These are phyloP conservation scores for Phytopythium litorale DNA, from an alignment of 352 stramenopile species.

Conservation along the genomic window DNA sequence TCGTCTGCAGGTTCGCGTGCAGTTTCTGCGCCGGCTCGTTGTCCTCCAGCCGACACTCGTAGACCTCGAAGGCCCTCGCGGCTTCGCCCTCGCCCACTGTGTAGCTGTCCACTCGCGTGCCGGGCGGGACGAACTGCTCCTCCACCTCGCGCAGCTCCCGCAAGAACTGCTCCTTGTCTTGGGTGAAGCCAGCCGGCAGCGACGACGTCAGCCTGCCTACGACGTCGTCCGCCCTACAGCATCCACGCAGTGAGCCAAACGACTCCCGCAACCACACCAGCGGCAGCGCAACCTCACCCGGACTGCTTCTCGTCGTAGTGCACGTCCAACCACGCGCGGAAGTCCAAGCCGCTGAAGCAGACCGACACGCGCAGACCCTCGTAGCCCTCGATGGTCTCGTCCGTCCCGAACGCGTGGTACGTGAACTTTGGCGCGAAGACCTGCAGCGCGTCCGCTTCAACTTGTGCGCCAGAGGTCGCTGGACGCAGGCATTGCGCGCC, in stretches of 20 bases:
- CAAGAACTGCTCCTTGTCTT: constrained; percentile 39
- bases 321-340: constrained; percentile 51
- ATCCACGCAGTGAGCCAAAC: not conserved
- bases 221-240: constrained; percentile 44
- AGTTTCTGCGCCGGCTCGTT: constrained; percentile 52
- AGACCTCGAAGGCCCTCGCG: constrained; percentile 57
- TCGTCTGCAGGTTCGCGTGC: constrained; percentile 62
- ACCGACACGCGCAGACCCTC: constrained; percentile 50
- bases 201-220: constrained; percentile 42
- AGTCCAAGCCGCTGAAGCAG: constrained; percentile 64
- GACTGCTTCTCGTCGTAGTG: constrained; percentile 46
- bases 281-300: constrained; percentile 18
- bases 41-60: constrained; percentile 53
- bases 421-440: constrained; percentile 72
- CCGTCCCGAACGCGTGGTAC: constrained; percentile 78
- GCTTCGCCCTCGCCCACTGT: constrained; percentile 5
- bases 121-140: constrained; percentile 38
- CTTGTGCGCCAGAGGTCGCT: constrained; percentile 37
- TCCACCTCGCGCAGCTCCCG: constrained; percentile 12
- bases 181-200: constrained; percentile 35
- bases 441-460: constrained; percentile 35
- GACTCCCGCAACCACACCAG: not conserved
- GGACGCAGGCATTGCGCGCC: not conserved
- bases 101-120: constrained; percentile 40
- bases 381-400: constrained; percentile 68